Conservation (phyloP, 2,329 filamentous ascomycete species). For the Fusarium begoniae region DNA sequence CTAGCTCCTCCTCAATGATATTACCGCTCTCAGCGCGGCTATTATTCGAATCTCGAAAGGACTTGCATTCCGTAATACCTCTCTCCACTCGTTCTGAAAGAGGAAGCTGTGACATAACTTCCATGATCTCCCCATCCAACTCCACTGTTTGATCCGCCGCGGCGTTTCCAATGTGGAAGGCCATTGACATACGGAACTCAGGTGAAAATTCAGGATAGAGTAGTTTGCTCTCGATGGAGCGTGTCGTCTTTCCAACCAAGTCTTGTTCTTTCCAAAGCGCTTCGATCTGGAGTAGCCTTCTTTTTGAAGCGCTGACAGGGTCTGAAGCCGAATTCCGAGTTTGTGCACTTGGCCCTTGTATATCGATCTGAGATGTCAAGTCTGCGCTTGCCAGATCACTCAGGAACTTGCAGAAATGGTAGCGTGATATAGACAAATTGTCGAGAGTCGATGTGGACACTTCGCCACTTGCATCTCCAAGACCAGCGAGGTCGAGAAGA, state of each 20-base stretch:
- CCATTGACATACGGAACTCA: conserved; percentile 45
- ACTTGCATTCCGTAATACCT: conserved; percentile 17
- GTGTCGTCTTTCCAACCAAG: conserved; percentile 41
- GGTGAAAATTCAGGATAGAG: conserved; percentile 44
- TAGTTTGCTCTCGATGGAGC: conserved; percentile 49
- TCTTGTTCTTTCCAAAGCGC: conserved; percentile 47
- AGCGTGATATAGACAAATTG: conserved; percentile 42
- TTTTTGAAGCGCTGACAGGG: conserved; percentile 23
- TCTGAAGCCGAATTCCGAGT: neutral
- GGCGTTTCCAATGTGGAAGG: conserved; percentile 37
- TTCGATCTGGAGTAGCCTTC: conserved; percentile 47
- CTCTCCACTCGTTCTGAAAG: neutral
- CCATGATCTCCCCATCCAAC: conserved; percentile 37
- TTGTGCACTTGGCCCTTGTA: neutral
- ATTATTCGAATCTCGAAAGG: conserved; percentile 3
- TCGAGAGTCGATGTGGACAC: conserved; percentile 26
- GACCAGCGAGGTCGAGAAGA: conserved; percentile 50
- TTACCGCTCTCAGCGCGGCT: neutral
- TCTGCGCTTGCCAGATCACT: conserved; percentile 30
- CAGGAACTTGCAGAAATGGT: conserved; percentile 37
- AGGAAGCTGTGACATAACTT: conserved; percentile 9
- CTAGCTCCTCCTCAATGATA: neutral
- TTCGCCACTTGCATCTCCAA: conserved; percentile 17
- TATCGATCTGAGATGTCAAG: conserved; percentile 9
- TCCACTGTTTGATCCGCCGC: conserved; percentile 33